These are phyloP conservation scores for Aspergillus sclerotioniger DNA, from an alignment of 495 filamentous ascomycete species.

Conservation along the genomic window DNA sequence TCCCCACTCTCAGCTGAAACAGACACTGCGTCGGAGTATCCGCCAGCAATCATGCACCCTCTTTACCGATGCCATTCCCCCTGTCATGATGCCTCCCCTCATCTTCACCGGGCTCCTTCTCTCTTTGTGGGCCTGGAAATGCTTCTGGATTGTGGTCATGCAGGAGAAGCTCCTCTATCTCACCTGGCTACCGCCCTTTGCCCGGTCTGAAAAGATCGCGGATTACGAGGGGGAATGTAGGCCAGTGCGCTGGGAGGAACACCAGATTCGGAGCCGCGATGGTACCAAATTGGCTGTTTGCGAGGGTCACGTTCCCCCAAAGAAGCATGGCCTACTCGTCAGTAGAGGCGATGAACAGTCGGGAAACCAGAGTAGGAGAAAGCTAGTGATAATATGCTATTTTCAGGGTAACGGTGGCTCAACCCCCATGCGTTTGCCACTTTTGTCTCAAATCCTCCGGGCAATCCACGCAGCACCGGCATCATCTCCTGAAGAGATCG, in stretches of 20 bases:
- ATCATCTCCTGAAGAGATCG: constrained; percentile 9
- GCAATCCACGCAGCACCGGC: constrained; percentile 10
- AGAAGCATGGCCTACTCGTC: not conserved
- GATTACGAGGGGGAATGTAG: constrained; percentile 58
- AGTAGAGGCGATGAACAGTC: not conserved
- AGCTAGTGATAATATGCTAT: constrained; percentile 34
- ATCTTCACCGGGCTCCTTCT: constrained; percentile 66
- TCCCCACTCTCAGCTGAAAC: not conserved
- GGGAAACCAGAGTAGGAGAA: constrained; percentile 6
- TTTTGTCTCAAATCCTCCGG: constrained; percentile 54
- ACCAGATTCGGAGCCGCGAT: constrained; percentile 53
- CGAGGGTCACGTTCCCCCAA: constrained; percentile 37
- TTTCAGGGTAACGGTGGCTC: constrained; percentile 45
- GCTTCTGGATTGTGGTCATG: constrained; percentile 73
- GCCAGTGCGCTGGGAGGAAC: constrained; percentile 63
- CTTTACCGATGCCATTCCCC: constrained; percentile 40
- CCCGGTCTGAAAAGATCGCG: constrained; percentile 51
- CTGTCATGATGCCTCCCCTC: constrained; percentile 59
- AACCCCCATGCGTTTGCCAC: constrained; percentile 66
- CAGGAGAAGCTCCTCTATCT: constrained; percentile 87
- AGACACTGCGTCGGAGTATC: not conserved
- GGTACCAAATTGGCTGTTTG: constrained; percentile 60
- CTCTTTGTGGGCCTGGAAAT: constrained; percentile 75
- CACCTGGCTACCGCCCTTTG: constrained; percentile 64
- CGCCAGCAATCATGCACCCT: constrained; percentile 11